A percentile compares a stretch with the other conserved stretches of the same genome.
Conservation (phyloP, 73 alveolate species). For the Symbiodinium pilosum region DNA sequence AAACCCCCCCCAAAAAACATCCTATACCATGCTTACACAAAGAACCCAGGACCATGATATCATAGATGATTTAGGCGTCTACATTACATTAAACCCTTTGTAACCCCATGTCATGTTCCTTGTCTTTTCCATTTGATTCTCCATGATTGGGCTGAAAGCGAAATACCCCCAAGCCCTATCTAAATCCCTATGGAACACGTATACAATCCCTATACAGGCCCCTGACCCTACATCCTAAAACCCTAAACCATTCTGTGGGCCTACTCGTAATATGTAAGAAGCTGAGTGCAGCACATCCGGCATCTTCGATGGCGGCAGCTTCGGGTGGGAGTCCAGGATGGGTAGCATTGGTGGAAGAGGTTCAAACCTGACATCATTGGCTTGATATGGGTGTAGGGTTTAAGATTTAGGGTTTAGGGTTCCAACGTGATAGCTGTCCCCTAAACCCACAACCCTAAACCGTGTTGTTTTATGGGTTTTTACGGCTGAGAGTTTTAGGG, state of each 20-base stretch:
- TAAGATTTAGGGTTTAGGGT: background rate
- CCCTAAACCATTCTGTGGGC: background rate
- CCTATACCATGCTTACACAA: no score
- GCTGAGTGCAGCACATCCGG: constrained; percentile 34
- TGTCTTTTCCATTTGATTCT: no score
- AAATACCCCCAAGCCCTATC: background rate
- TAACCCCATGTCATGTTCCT: no score
- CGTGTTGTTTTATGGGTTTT: no score
- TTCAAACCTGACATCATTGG: constrained; percentile 13
- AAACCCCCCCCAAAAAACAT: no score
- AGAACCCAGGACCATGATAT: no score
- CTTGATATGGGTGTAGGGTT: background rate
- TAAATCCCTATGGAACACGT: background rate
- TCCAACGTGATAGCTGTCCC: no score
- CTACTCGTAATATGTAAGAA: background rate
- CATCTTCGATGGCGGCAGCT: constrained; percentile 92
- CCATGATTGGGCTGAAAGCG: background rate
- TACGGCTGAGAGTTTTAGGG: no score
- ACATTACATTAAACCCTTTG: no score
- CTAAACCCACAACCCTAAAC: no score
- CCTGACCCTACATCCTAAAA: background rate
- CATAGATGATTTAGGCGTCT: no score
- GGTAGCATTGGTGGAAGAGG: constrained; percentile 94
- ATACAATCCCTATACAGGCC: background rate
- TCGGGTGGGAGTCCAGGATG: constrained; percentile 75